A percentile compares a stretch with the other conserved stretches of the same genome.
These are phyloP conservation scores for Debaryomyces tyrocola DNA, from an alignment of 805 yeast genomes.

Conservation along the genomic window DNA sequence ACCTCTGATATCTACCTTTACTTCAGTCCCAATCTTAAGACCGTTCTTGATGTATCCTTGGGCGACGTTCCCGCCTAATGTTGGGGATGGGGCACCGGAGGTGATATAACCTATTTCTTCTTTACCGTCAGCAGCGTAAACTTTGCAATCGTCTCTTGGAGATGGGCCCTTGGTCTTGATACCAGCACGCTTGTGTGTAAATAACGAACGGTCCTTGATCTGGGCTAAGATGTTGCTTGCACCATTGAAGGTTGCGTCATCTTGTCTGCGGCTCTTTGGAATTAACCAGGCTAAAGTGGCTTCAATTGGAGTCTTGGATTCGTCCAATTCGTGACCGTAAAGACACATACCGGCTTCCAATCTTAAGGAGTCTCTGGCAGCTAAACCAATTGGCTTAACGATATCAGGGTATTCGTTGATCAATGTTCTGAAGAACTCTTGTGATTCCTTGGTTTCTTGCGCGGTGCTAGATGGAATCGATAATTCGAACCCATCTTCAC, in stretches of 20 bases:
- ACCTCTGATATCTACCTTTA: slow-evolving; percentile 79
- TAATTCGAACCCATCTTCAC: slow-evolving; percentile 97
- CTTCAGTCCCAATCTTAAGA: slow-evolving; percentile 69
- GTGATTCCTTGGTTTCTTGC: slow-evolving; percentile 43
- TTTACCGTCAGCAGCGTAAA: slow-evolving; percentile 52
- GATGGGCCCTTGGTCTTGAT: slow-evolving; percentile 81
- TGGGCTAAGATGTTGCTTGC: slow-evolving; percentile 66
- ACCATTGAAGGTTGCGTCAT: slow-evolving; percentile 68
- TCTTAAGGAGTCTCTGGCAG: slow-evolving; percentile 96
- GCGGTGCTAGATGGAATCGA: slow-evolving; percentile 59
- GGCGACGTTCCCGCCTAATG: slow-evolving; percentile 76
- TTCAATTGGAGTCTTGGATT: slow-evolving; percentile 79
- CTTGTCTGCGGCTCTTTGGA: slow-evolving; percentile 70
- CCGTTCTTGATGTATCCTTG: slow-evolving; percentile 84
- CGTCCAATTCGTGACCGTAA: slow-evolving; percentile 89
- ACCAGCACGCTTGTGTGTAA: slow-evolving; percentile 69
- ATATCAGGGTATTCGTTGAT: slow-evolving; percentile 50
- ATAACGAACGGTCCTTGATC: slow-evolving; percentile 60
- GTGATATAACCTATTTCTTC: slow-evolving; percentile 55
- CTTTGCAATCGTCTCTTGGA: slow-evolving; percentile 77
- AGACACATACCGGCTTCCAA: slow-evolving; percentile 98
- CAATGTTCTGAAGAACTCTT: slow-evolving; percentile 60
- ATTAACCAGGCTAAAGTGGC: slow-evolving; percentile 89
- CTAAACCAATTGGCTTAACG: slow-evolving; percentile 88
- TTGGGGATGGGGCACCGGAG: slow-evolving; percentile 63